These are phyloP conservation scores for Phylloporus sp. DNA, from an alignment of 768 basidiomycete species.

Conservation along the genomic window DNA sequence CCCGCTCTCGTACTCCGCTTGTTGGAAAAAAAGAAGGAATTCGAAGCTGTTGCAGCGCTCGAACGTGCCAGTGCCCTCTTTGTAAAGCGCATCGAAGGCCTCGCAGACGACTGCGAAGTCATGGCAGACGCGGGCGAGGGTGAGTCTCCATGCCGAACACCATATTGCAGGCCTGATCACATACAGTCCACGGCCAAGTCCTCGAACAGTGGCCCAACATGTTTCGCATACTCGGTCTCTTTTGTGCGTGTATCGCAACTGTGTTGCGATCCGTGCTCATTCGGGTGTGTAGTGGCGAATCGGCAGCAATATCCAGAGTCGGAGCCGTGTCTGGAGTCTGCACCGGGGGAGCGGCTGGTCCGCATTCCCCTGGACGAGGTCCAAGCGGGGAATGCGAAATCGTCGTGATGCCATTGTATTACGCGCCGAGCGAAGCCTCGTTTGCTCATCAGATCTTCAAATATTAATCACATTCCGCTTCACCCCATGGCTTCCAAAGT, in stretches of 20 bases:
- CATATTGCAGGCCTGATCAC: neutral
- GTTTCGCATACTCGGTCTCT: constrained; percentile 69
- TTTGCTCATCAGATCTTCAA: too few species aligned
- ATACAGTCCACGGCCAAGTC: constrained; percentile 67
- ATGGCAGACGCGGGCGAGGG: constrained; percentile 77
- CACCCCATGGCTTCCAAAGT: neutral
- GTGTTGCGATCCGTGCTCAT: neutral
- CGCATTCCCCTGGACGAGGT: constrained; percentile 71
- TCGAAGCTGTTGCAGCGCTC: constrained; percentile 67
- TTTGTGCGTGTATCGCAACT: constrained; percentile 44
- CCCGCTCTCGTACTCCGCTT: constrained; percentile 53
- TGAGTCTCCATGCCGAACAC: constrained; percentile 20
- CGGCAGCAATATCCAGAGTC: constrained; percentile 32
- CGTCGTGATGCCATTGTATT: too few species aligned
- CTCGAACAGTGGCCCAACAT: constrained; percentile 79
- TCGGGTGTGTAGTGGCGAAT: constrained; percentile 41
- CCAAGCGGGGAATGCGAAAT: constrained; percentile 27
- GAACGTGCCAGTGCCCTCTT: constrained; percentile 60
- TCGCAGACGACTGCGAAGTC: constrained; percentile 67
- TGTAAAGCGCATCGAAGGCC: constrained; percentile 59
- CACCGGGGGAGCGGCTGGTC: constrained; percentile 57
- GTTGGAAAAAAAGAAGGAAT: constrained; percentile 76
- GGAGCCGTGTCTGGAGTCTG: constrained; percentile 22
- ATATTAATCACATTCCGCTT: neutral
- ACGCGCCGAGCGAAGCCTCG: too few species aligned